A percentile compares a stretch with the other conserved stretches of the same genome.
phyloP scores from a whole-genome alignment of 192 early-diverging fungal genomes.

The Gonapodya sp. region DNA sequence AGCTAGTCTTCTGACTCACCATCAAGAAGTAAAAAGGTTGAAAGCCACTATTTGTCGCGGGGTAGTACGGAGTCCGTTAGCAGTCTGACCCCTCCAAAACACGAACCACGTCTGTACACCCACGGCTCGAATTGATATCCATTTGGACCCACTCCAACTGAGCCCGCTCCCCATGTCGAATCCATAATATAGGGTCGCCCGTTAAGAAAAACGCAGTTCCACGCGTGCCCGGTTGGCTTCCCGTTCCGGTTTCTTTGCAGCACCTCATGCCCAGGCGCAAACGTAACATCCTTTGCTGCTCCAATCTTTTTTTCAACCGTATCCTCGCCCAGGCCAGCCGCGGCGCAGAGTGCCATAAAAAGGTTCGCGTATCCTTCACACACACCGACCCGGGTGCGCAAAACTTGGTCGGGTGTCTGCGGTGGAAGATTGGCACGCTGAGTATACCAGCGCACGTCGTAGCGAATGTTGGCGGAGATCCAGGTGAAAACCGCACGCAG shows the following conservation, averaged over 20 bases:
- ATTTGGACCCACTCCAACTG: conserved; percentile 15
- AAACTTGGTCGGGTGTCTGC: conserved; percentile 22
- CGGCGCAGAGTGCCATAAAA: conserved; percentile 37
- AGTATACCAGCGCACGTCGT: conserved; percentile 32
- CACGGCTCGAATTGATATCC: not conserved
- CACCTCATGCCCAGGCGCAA: conserved; percentile 27
- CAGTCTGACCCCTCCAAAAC: no score
- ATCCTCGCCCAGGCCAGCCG: conserved; percentile 22
- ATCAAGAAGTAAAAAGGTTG: conserved; percentile 43
- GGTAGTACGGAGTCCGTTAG: no score
- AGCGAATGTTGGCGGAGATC: conserved; percentile 39
- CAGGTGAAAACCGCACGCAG: conserved; percentile 42
- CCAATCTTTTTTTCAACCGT: conserved; percentile 34
- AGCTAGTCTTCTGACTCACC: not conserved
- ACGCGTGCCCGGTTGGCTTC: conserved; percentile 36
- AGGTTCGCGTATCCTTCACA: conserved; percentile 48
- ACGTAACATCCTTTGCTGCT: conserved; percentile 33
- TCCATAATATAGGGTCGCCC: conserved; percentile 45
- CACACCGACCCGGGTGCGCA: conserved; percentile 30
- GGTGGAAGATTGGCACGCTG: conserved; percentile 16
- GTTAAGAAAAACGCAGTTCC: conserved; percentile 40
- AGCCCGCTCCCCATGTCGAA: conserved; percentile 48
- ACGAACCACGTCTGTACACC: not conserved
- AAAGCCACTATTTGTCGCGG: conserved; percentile 31
- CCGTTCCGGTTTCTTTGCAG: conserved; percentile 13